Evolutionary conservation across 305 asterid species (phyloP), one percentile per base, ranked within the genome.

Genomic region (Solanum aculeatissimum): DNA sequence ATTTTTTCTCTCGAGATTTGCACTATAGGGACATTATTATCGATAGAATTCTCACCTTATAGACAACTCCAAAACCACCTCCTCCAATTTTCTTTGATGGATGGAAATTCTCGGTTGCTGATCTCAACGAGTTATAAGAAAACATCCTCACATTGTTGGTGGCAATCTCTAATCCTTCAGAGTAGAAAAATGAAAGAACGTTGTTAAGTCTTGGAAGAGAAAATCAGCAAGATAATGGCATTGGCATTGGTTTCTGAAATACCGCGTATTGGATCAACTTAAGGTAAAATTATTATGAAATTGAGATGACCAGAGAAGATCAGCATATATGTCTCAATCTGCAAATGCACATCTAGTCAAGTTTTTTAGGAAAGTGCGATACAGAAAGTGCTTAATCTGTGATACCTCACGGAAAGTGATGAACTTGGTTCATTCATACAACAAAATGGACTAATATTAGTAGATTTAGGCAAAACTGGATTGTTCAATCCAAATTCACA

Each of bases 61-160:
- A 88, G 38, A 95, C 98, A 47, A 91, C 92, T 47, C 98, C 98
- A 66, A 89, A 95, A 47, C 97, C 98, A 43, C 98, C 98, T 85
- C 93, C 84, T 70, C 98, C 98, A 51, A 93, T 91, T 89, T 81
- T 93, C 91, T 93, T 93, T 3, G 94, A 92, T 60, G 91, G 91
- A 80, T 92, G 92, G 77, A 95, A 95, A 83, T 86, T 83, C 32
- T 88, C 86, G 3, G 98, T 92, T 7, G 98, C 98, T 87, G 98
- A 95, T 83, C 94, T 89, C 89, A 95, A 82, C 4, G 94, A 86
- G 72, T 92, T 88, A 77, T 92, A 91, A 10, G 98, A 85, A 84
- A 95, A 92, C 84, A 93, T 84, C 89, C 89, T 93, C 4, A 94
- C 94, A 80, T 93, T 92, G 88, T 87, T 90, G 63, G 92, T 89